These are phyloP conservation scores for Gonapodya prolifera DNA, from an alignment of 192 early-diverging fungal genomes.

Conservation along the genomic window DNA sequence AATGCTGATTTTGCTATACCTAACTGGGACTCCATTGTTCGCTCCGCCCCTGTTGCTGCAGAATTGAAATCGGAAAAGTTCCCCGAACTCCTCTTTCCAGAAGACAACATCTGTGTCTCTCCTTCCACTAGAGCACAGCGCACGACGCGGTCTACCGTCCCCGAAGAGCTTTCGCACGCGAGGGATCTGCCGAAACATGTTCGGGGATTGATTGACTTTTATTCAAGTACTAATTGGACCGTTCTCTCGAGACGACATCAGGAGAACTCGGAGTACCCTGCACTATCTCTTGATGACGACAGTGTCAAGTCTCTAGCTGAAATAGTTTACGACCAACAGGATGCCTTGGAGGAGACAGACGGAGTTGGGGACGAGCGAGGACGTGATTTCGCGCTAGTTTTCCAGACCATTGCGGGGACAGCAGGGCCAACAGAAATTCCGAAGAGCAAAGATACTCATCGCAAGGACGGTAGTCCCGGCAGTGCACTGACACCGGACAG, in stretches of 20 bases:
- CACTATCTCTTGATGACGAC: background rate
- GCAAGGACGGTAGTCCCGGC: background rate
- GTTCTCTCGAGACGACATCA: background rate
- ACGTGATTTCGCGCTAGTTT: background rate
- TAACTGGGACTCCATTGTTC: background rate
- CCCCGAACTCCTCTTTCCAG: background rate
- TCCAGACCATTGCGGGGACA: background rate
- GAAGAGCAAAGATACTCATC: background rate
- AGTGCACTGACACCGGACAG: background rate
- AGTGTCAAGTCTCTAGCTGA: background rate
- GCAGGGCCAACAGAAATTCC: background rate
- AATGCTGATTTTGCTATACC: background rate
- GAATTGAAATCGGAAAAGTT: background rate
- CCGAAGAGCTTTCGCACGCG: background rate
- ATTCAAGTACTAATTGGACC: background rate
- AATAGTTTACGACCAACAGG: background rate
- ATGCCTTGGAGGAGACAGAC: background rate
- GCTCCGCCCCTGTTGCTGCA: background rate
- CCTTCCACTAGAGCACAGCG: background rate
- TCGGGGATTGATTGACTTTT: background rate
- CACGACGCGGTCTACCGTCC: background rate
- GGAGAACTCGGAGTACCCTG: background rate
- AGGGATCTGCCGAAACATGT: background rate
- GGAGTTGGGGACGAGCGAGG: background rate
- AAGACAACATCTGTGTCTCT: background rate